These are phyloP conservation scores for Xylaria curta DNA, from an alignment of 495 filamentous ascomycete genomes.

Conservation along the genomic window DNA sequence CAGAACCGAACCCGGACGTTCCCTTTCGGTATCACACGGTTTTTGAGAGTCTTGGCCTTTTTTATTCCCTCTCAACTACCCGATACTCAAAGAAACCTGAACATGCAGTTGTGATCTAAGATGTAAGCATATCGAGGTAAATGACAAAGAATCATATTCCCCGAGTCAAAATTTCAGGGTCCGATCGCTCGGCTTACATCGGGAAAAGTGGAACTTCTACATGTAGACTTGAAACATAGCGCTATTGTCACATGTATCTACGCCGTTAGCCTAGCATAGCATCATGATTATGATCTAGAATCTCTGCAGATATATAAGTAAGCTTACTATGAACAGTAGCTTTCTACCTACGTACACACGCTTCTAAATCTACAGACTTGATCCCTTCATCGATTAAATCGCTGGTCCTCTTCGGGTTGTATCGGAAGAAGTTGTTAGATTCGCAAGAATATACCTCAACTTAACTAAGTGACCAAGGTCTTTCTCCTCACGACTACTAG, in stretches of 20 bases:
- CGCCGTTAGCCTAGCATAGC: no score
- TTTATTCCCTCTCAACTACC: background rate
- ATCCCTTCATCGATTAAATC: background rate
- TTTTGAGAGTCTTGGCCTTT: background rate
- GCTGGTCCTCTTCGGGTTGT: background rate
- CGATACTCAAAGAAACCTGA: background rate
- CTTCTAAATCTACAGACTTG: background rate
- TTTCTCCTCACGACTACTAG: background rate
- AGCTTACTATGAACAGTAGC: background rate
- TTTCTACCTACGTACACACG: background rate
- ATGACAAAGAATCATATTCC: background rate
- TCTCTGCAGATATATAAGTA: background rate
- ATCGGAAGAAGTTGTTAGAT: background rate
- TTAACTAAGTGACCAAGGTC: background rate
- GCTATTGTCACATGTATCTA: background rate
- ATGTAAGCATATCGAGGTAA: background rate
- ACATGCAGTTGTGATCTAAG: background rate
- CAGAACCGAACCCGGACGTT: background rate
- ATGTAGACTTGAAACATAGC: background rate
- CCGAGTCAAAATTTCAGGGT: slow-evolving; percentile 17
- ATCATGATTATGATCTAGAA: background rate
- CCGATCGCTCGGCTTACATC: slow-evolving; percentile 16
- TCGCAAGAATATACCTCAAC: background rate
- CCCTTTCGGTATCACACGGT: background rate
- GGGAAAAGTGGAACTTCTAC: slow-evolving; percentile 8